Evolutionary conservation across 2,329 filamentous ascomycete species (phyloP), one percentile per base, ranked within the genome.

Genomic region (Botryosphaeria agaves): DNA sequence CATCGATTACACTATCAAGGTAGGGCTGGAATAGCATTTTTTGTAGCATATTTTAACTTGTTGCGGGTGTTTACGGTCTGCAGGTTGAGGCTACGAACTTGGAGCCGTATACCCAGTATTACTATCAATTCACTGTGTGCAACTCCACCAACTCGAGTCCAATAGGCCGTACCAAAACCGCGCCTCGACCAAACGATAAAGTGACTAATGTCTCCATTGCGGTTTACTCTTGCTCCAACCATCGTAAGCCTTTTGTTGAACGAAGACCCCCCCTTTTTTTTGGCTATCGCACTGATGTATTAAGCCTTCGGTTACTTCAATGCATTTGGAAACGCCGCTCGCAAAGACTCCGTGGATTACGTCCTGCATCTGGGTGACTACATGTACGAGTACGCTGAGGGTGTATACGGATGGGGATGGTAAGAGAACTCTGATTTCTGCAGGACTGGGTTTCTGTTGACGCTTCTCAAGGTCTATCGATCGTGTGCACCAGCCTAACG

Each of bases 1-100:
- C 45, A 69, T 83, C 28, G 78, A 84, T 45, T 84, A 74, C 45
- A 83, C 77, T 0, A 57, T 82, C 35, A 81, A 81, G 61, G 70
- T 71, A 45, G 4, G 14, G 18, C 7, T n/a, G n/a, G n/a, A n/a
- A n/a, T n/a, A n/a, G 11, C 7, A 8, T 11, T 8, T 5, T 29
- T 19, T 19, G 6, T 4, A 18, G 14, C 26, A 16, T 14, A 12
- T 23, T 9, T 23, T 23, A 7, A 4, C 21, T 17, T 9, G 2
- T 8, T 29, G 24, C 33, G 41, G 19, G 41, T 29, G 15, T 34
- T 38, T 12, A 48, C 31, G 34, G 12, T 3, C 9, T 14, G 11
- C 31, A 74, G 62, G 66, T 80, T 9, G 76, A 82, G 48, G 76
- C 76, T 1, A 62, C 52, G 29, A 63, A 65, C 9, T 47, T 82